Percentiles rank a stretch among this genome's conserved stretches.
These are phyloP conservation scores for Pseudogymnoascus sp. DNA, from an alignment of 2,329 filamentous ascomycete genomes.

Conservation along the genomic window DNA sequence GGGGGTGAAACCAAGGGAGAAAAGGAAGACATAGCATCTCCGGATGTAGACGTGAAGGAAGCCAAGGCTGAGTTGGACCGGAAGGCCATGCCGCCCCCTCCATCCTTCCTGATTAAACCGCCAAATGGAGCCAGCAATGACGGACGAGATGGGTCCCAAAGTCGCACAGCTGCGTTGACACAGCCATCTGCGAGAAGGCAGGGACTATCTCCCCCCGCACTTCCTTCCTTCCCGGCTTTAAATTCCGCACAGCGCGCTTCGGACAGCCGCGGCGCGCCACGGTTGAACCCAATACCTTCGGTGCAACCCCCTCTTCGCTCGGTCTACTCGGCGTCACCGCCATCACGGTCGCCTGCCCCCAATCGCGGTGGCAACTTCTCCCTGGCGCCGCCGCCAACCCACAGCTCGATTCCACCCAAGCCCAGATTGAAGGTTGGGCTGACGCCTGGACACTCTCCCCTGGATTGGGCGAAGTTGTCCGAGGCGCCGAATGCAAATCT, in stretches of 20 bases:
- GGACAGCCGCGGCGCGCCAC: constrained; percentile 18
- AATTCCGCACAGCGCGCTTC: constrained; percentile 46
- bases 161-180: neutral
- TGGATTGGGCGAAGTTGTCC: constrained; percentile 87
- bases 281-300: constrained; percentile 17
- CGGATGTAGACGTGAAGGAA: constrained; percentile 15
- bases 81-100: constrained; percentile 34
- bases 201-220: constrained; percentile 20
- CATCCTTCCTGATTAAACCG: constrained; percentile 14
- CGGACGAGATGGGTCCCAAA: neutral
- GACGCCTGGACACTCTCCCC: constrained; percentile 83
- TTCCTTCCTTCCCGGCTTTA: constrained; percentile 41
- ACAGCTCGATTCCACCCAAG: constrained; percentile 45
- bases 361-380: constrained; percentile 34
- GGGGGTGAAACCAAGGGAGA: constrained; percentile 2
- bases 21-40: neutral
- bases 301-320: constrained; percentile 16
- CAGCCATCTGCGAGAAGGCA: constrained; percentile 17
- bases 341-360: constrained; percentile 33
- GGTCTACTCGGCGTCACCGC: constrained; percentile 16
- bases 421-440: constrained; percentile 67
- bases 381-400: constrained; percentile 50
- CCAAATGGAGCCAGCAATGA: constrained; percentile 20
- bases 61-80: constrained; percentile 24
- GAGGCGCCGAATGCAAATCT: constrained; percentile 56